Base-by-base conservation (phyloP, 768 basidiomycete species). In the Kwoniella shandongensis region DNA sequence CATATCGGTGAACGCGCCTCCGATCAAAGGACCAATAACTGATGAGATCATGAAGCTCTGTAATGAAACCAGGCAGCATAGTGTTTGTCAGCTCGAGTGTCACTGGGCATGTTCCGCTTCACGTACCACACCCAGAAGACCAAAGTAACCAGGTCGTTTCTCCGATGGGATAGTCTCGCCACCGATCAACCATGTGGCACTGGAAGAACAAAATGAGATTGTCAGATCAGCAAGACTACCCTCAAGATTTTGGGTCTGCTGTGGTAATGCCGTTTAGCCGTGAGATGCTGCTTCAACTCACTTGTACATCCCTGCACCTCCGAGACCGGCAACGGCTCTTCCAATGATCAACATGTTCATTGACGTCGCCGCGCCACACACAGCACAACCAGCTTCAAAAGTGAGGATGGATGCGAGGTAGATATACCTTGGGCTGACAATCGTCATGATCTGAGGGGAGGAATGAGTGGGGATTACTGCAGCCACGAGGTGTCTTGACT, bases 271-370 rank as follows among this genome's bases (percentile, higher is more conserved):
- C 40, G 6, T n/a, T 42, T 6, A 18, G 7, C 7, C n/a, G n/a
- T 2, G 54, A 26, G 5, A 1, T 35, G 12, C 7, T 4, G n/a
- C 17, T 18, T 17, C 12, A 3, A 42, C 59, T 55, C 51, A 66
- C 61, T 66, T 62, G 51, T 52, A 66, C 52, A 59, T 52, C 10
- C 61, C 60, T 3, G 64, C 61, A 32, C 66, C 66, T 7, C 66
- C 66, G 1, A 67, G 57, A 13, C 66, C 63, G 13, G 59, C 57
- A 29, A 67, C 46, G 11, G 59, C 63, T 44, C 66, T 46, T 10
- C 66, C 66, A n/a, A 48, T 40, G 39, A 67, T 67, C 25, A 67
- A 38, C 59, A 67, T 64, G 47, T 61, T 53, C 62, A 61, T 63
- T 2, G 45, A 54, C 12, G 42, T 50, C 1, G 62, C 62, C 1